phyloP scores from a whole-genome alignment of 2,329 filamentous ascomycete species.

The Emergomyces orientalis region DNA sequence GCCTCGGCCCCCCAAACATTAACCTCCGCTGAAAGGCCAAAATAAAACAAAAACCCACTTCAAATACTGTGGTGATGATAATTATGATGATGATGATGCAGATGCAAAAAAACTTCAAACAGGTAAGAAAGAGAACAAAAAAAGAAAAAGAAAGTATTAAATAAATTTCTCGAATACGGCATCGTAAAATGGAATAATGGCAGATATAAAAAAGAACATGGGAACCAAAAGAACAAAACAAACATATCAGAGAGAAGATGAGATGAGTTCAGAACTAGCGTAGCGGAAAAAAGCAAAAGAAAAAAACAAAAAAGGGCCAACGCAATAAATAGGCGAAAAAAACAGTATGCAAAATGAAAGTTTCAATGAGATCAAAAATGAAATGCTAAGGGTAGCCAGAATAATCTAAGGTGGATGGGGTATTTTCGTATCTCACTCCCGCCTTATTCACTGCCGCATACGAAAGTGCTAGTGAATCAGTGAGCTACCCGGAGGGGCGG shows the following conservation, averaged over 20 bases:
- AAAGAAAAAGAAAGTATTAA: not conserved
- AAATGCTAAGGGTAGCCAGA: not conserved
- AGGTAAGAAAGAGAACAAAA: not conserved
- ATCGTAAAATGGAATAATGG: constrained; percentile 7
- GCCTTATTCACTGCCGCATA: not conserved
- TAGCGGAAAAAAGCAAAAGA: not conserved
- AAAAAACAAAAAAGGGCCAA: not conserved
- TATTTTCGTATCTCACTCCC: not conserved
- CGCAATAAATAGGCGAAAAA: not conserved
- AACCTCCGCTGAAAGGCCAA: too few relatives aligned
- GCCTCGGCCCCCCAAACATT: not conserved
- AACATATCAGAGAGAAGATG: not conserved
- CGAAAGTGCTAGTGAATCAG: not conserved
- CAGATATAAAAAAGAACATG: not conserved
- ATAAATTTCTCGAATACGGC: constrained; percentile 3
- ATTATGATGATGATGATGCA: not conserved
- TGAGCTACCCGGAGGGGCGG: not conserved
- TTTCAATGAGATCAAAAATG: constrained; percentile 3
- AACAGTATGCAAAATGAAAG: not conserved
- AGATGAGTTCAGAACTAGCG: not conserved
- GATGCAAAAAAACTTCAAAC: not conserved
- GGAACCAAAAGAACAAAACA: not conserved
- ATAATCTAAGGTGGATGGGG: not conserved
- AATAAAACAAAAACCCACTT: not conserved
- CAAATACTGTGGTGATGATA: not conserved